Evolutionary conservation across 2,329 filamentous ascomycete species (phyloP).

Genomic region (Ramichloridium luteum): DNA sequence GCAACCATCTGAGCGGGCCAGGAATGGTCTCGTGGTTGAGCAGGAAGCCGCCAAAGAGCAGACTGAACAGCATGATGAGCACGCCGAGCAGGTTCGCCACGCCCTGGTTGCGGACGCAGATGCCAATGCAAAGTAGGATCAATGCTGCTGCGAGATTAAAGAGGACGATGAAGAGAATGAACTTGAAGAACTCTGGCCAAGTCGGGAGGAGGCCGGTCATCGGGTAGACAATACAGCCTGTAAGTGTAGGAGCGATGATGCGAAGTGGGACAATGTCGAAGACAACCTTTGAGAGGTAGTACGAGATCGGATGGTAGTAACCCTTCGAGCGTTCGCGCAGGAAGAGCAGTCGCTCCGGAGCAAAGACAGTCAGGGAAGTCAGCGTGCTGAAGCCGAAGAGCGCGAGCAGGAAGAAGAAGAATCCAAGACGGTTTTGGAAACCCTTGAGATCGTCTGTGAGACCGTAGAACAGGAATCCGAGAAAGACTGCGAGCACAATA

Average conservation of each 20-base stretch:
- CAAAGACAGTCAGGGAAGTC: constrained; percentile 87
- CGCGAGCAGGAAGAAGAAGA: constrained; percentile 95
- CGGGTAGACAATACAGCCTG: constrained; percentile 91
- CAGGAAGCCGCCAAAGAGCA: constrained; percentile 86
- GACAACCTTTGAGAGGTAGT: constrained; percentile 92
- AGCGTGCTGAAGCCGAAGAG: constrained; percentile 95
- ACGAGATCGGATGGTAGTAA: constrained; percentile 87
- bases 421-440: constrained; percentile 91
- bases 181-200: constrained; percentile 74
- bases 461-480: constrained; percentile 91
- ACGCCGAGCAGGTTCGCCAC: constrained; percentile 91
- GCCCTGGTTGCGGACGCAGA: constrained; percentile 79
- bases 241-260: constrained; percentile 84
- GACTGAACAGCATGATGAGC: constrained; percentile 91
- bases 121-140: constrained; percentile 92
- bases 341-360: constrained; percentile 79
- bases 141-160: constrained; percentile 92
- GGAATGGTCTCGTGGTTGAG: constrained; percentile 93
- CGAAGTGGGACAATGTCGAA: constrained; percentile 95
- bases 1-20: constrained; percentile 72
- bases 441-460: constrained; percentile 91
- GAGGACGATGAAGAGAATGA: constrained; percentile 79
- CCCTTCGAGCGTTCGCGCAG: constrained; percentile 90
- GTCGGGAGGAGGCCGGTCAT: constrained; percentile 90
- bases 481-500: constrained; percentile 84